Evolutionary conservation across 768 basidiomycete genomes (phyloP).

Genomic region (Cyclocybe aegerita): DNA sequence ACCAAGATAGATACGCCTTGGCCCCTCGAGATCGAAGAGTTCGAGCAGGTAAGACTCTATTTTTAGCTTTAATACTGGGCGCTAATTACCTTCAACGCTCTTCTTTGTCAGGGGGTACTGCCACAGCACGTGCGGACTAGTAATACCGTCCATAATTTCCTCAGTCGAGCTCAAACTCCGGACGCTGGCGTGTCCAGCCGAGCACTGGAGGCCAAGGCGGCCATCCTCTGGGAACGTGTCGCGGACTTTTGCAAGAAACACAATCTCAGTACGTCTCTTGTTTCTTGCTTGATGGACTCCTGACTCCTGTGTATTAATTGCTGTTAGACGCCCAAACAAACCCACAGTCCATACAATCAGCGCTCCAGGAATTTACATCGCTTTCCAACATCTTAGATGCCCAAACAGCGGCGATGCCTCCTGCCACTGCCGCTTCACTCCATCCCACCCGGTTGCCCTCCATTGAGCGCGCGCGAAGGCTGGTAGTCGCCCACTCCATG

Average conservation of each 20-base stretch:
- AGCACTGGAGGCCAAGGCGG: constrained; percentile 23
- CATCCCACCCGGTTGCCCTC: constrained; percentile 14
- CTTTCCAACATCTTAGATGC: constrained; percentile 23
- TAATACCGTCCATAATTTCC: constrained; percentile 20
- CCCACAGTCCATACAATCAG: constrained; percentile 8
- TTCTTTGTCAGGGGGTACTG: constrained; percentile 13
- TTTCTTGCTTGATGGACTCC: not conserved
- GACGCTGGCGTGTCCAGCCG: constrained; percentile 19
- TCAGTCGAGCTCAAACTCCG: constrained; percentile 16
- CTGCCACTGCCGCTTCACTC: not conserved
- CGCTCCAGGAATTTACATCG: constrained; percentile 21
- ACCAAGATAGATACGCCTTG: constrained; percentile 35
- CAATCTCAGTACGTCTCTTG: constrained; percentile 24
- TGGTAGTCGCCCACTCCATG: constrained; percentile 33
- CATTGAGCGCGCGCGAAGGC: constrained; percentile 16
- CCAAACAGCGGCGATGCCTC: constrained; percentile 12
- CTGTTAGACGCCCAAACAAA: constrained; percentile 1
- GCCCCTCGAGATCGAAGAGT: constrained; percentile 36
- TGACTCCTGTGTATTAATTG: not conserved
- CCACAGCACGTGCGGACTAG: constrained; percentile 19
- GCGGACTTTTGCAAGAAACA: constrained; percentile 24
- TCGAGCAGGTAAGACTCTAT: constrained; percentile 25
- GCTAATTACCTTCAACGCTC: not conserved
- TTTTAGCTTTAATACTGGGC: not conserved
- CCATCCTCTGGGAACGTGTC: constrained; percentile 35